phyloP scores from a whole-genome alignment of 2,329 filamentous ascomycete genomes.

The Stagonosporopsis tanaceti region DNA sequence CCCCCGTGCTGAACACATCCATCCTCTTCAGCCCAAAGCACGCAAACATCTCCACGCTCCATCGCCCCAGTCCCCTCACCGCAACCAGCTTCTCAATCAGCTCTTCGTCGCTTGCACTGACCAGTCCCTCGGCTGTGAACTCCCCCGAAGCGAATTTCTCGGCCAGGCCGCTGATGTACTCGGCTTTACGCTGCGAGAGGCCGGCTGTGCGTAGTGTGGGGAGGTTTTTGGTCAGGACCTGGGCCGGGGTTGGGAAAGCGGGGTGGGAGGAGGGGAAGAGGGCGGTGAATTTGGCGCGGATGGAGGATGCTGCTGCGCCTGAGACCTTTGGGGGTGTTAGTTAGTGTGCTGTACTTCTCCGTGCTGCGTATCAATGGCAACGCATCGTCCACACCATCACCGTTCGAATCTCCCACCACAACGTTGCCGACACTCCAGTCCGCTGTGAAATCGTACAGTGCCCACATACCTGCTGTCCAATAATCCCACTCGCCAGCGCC shows the following conservation, averaged over 20 bases:
- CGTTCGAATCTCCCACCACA: not conserved
- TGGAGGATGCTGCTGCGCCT: constrained; percentile 86
- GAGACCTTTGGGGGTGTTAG: constrained; percentile 67
- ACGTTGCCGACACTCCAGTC: not conserved
- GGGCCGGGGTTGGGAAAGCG: constrained; percentile 76
- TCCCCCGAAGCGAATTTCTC: constrained; percentile 80
- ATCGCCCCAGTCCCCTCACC: constrained; percentile 84
- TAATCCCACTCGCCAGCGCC: constrained; percentile 83
- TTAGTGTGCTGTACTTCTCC: not conserved
- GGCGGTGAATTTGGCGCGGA: constrained; percentile 71
- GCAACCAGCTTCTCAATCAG: constrained; percentile 82
- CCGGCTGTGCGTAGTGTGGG: constrained; percentile 82
- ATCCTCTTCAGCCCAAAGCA: constrained; percentile 93
- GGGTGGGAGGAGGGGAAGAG: constrained; percentile 61
- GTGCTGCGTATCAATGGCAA: not conserved
- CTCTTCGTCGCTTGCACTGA: constrained; percentile 83
- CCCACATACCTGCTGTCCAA: constrained; percentile 76
- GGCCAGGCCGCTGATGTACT: constrained; percentile 88
- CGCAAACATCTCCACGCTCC: constrained; percentile 93
- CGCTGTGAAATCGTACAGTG: not conserved
- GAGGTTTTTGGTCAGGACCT: constrained; percentile 68
- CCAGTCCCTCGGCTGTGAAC: constrained; percentile 77
- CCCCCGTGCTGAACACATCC: constrained; percentile 92
- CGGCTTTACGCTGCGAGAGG: constrained; percentile 91
- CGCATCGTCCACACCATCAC: not conserved